Evolutionary conservation across 768 basidiomycete species (phyloP), one percentile per base, ranked within the genome.

Genomic region (Phanerodontia chrysosporium): DNA sequence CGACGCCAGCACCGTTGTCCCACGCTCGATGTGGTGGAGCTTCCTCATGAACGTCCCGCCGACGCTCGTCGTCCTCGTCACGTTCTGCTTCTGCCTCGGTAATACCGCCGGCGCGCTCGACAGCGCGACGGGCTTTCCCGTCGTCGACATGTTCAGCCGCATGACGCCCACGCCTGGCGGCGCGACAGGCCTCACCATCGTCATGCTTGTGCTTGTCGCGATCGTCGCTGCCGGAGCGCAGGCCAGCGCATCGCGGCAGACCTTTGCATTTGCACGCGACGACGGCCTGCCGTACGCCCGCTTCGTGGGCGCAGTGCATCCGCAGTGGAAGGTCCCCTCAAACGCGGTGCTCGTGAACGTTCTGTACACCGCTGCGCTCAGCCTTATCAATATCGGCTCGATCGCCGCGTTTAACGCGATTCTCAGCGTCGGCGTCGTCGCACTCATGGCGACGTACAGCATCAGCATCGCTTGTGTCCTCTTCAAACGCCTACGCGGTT

Each of bases 381-480:
- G 52, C 35, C 52, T 53, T 36, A 53, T 53, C 35, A 53, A 53
- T 22, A 53, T 53, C 52, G 52, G 52, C 52, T 53, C 52, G 18
- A 42, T 36, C 21, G 35, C 52, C 7, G 52, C 52, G 14, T 53
- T 53, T 36, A 27, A 53, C 22, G 52, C 52, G 3, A 21, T 53
- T 22, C 52, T 53, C 39, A 53, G 52, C 24, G 25, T 53, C 52
- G 32, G 35, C 36, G 52, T 53, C 24, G 52, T 53, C 16, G 52
- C 52, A 14, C 52, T 53, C 52, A 53, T 53, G 52, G 52, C 52
- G 52, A 53, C 52, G 22, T 53, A 53, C 52, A 53, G 35, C 14
- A 53, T 53, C 52, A 53, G 52, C 52, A 53, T 53, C 32, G 16
- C 35, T 7, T 53, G 52, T 24, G 52, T 53, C 35, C 32, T 53